phyloP scores from a whole-genome alignment of 805 yeast genomes.

The Scheffersomyces stipitis region DNA sequence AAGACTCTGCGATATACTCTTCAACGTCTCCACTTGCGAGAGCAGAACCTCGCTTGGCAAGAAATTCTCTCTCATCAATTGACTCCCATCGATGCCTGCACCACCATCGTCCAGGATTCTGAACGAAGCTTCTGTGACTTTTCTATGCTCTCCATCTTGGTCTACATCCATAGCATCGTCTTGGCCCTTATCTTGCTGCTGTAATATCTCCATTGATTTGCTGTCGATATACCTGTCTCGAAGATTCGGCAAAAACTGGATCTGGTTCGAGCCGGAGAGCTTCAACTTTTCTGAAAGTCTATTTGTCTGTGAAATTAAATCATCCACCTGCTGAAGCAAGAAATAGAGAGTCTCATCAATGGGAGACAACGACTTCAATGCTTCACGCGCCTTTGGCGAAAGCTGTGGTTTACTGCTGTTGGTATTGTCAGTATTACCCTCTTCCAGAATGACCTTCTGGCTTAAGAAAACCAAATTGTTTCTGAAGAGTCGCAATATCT shows the following conservation, averaged over 20 bases:
- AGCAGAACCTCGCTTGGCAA: neutral
- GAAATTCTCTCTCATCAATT: neutral
- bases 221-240: conserved; percentile 43
- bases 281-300: conserved; percentile 18
- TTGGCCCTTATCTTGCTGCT: conserved; percentile 9
- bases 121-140: conserved; percentile 1
- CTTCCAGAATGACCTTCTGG: conserved; percentile 6
- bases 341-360: conserved; percentile 48
- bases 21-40: conserved; percentile 3
- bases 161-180: neutral
- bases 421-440: conserved; percentile 7
- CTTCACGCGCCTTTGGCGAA: conserved; percentile 20
- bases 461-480: conserved; percentile 28
- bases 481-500: conserved; percentile 30
- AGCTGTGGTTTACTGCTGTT: conserved; percentile 16
- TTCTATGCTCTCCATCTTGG: neutral
- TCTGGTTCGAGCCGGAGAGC: conserved; percentile 18
- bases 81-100: neutral
- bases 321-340: conserved; percentile 43
- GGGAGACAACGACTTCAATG: conserved; percentile 41
- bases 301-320: conserved; percentile 28
- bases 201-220: conserved; percentile 34
- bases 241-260: conserved; percentile 24
- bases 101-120: conserved; percentile 21
- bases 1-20: conserved; percentile 3